phyloP scores from a whole-genome alignment of 345 rosid genomes.

The Brassica incana region DNA sequence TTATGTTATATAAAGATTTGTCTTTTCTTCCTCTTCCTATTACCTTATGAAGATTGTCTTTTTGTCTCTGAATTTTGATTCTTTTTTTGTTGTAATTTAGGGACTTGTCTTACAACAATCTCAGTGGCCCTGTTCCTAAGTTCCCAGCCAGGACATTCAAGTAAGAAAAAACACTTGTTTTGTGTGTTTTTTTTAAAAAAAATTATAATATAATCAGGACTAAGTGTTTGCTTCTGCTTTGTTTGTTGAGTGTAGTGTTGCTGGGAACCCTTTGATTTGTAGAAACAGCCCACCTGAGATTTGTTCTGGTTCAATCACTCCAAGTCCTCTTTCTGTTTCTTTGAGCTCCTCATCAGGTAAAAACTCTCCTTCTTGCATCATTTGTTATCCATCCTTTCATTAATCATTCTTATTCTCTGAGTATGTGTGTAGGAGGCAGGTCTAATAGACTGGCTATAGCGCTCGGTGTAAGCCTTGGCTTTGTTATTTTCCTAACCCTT shows the following conservation, averaged over 20 bases:
- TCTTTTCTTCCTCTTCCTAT: constrained; percentile 19
- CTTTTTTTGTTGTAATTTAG: constrained; percentile 42
- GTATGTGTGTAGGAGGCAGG: constrained; percentile 40
- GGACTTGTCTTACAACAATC: constrained; percentile 93
- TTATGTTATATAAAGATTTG: constrained; percentile 25
- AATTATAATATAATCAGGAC: background rate
- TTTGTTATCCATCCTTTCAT: constrained; percentile 8
- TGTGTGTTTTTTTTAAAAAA: background rate
- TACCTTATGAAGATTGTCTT: background rate
- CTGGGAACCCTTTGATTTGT: constrained; percentile 83
- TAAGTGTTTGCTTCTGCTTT: constrained; percentile 26
- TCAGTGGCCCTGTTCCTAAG: constrained; percentile 82
- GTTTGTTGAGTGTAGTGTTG: constrained; percentile 55
- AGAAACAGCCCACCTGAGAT: constrained; percentile 53
- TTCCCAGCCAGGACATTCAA: constrained; percentile 88
- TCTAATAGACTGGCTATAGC: constrained; percentile 69
- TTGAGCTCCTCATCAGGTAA: constrained; percentile 51
- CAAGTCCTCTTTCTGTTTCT: constrained; percentile 56
- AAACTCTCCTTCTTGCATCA: background rate
- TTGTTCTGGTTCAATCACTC: constrained; percentile 61
- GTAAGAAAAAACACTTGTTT: constrained; percentile 40
- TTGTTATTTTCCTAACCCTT: constrained; percentile 44
- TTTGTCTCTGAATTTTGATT: constrained; percentile 1
- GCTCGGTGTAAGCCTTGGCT: constrained; percentile 63
- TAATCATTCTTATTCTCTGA: constrained; percentile 29